A percentile compares a stretch with the other conserved stretches of the same genome.
phyloP scores from a whole-genome alignment of 2,329 filamentous ascomycete genomes.

The Sphaerulina vaccinii region DNA sequence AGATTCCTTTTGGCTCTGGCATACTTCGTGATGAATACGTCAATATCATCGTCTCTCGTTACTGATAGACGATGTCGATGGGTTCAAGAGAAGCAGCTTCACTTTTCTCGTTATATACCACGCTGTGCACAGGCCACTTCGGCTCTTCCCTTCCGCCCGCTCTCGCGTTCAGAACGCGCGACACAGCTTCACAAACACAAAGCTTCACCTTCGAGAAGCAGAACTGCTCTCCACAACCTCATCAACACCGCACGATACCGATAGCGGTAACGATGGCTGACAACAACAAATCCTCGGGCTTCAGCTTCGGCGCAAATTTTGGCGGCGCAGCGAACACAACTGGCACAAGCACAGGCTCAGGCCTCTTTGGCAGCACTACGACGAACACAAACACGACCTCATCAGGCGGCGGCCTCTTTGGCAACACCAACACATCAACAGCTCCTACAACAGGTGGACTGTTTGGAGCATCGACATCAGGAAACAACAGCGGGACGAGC shows the following conservation, averaged over 20 bases:
- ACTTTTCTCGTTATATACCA: too few relatives aligned
- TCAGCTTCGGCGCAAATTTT: too few relatives aligned
- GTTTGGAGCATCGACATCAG: slow-evolving; percentile 12
- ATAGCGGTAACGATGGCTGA: slow-evolving; percentile 22
- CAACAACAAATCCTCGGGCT: slow-evolving; percentile 17
- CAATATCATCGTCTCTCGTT: too few relatives aligned
- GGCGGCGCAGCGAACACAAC: neutral
- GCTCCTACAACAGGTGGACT: slow-evolving; percentile 8
- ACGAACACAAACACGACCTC: slow-evolving; percentile 13
- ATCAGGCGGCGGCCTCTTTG: slow-evolving; percentile 1
- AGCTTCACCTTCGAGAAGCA: slow-evolving; percentile 5
- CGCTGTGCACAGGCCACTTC: too few relatives aligned
- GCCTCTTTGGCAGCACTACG: slow-evolving; percentile 9
- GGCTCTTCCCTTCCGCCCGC: neutral
- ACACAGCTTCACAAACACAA: neutral
- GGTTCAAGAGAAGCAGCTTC: too few relatives aligned
- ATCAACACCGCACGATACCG: slow-evolving; percentile 7
- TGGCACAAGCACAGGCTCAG: slow-evolving; percentile 11
- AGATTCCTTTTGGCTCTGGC: too few relatives aligned
- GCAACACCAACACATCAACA: slow-evolving; percentile 10
- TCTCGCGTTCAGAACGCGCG: neutral
- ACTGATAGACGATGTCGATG: too few relatives aligned
- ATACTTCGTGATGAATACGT: too few relatives aligned
- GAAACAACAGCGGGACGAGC: slow-evolving; percentile 11
- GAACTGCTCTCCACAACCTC: slow-evolving; percentile 4